Percentiles rank a stretch among this genome's conserved stretches.
These are phyloP conservation scores for Fusarium sp. DNA, from an alignment of 2,329 filamentous ascomycete genomes.

Conservation along the genomic window DNA sequence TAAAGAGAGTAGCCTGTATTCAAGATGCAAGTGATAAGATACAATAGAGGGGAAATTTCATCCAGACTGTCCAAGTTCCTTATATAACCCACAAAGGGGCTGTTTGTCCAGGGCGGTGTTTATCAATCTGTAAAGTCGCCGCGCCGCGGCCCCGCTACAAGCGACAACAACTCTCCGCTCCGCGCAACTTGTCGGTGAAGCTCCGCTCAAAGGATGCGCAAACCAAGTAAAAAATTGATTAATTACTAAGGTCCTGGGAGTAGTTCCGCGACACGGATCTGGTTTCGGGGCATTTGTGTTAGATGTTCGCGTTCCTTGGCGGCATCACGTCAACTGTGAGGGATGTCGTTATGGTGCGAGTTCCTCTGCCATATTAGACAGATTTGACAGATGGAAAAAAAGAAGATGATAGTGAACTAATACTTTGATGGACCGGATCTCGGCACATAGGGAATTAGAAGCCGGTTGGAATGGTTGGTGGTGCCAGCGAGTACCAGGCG, in stretches of 20 bases:
- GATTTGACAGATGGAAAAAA: no score
- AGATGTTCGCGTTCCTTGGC: neutral
- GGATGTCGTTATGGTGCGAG: fast-evolving
- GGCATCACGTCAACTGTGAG: neutral
- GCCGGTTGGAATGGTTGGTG: neutral
- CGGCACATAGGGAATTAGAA: neutral
- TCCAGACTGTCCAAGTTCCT: neutral
- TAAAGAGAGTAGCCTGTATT: neutral
- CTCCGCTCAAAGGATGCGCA: neutral
- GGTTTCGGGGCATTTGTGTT: neutral
- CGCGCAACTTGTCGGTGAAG: neutral
- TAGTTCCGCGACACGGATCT: neutral
- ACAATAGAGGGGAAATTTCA: neutral
- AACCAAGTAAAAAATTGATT: neutral
- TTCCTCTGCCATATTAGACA: neutral
- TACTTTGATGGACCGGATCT: neutral
- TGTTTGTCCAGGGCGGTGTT: neutral
- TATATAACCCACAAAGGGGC: neutral
- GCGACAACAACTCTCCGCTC: neutral
- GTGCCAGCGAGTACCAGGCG: neutral
- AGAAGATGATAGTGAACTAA: neutral
- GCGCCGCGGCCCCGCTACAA: neutral
- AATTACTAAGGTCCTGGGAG: no score
- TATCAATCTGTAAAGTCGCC: neutral
- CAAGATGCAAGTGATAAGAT: neutral